A percentile compares a stretch with the other conserved stretches of the same genome.
Conservation (phyloP, 2,329 filamentous ascomycete species). For the Cryphonectria radicalis region DNA sequence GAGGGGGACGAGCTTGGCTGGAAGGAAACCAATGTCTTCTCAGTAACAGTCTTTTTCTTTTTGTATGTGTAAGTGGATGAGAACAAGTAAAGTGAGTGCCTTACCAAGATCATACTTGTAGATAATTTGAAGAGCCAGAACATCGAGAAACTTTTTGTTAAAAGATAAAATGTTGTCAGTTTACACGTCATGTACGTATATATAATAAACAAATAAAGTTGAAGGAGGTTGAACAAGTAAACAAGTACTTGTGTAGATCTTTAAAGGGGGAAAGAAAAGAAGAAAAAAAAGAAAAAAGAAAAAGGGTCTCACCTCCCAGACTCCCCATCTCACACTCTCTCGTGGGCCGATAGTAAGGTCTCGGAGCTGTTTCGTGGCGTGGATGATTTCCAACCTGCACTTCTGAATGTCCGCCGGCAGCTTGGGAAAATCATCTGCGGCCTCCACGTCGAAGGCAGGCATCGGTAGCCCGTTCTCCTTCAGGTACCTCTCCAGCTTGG, state of each 20-base stretch:
- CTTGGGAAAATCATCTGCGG: conserved; percentile 50
- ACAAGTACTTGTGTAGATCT: not conserved
- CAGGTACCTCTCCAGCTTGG: conserved; percentile 54
- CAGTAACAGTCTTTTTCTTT: no score
- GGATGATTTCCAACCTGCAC: conserved; percentile 52
- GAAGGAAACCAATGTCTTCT: not conserved
- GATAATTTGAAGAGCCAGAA: conserved; percentile 54
- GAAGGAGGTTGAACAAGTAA: not conserved
- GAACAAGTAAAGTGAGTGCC: conserved; percentile 20
- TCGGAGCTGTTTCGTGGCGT: conserved; percentile 53
- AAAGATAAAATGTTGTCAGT: not conserved
- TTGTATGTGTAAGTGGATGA: no score
- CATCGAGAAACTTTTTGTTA: conserved; percentile 51
- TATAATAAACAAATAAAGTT: not conserved
- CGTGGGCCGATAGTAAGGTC: conserved; percentile 54
- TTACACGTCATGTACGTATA: not conserved
- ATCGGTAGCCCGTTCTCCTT: conserved; percentile 45
- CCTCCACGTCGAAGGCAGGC: conserved; percentile 51
- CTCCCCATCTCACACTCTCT: conserved; percentile 56
- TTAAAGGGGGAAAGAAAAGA: conserved; percentile 16
- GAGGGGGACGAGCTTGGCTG: conserved; percentile 56
- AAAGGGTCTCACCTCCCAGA: conserved; percentile 51
- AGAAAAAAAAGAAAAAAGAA: not conserved
- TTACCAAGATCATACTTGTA: conserved; percentile 56
- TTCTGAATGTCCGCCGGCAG: conserved; percentile 51